phyloP scores from a whole-genome alignment of 2,329 filamentous ascomycete genomes.

The Aspergillus sp. region DNA sequence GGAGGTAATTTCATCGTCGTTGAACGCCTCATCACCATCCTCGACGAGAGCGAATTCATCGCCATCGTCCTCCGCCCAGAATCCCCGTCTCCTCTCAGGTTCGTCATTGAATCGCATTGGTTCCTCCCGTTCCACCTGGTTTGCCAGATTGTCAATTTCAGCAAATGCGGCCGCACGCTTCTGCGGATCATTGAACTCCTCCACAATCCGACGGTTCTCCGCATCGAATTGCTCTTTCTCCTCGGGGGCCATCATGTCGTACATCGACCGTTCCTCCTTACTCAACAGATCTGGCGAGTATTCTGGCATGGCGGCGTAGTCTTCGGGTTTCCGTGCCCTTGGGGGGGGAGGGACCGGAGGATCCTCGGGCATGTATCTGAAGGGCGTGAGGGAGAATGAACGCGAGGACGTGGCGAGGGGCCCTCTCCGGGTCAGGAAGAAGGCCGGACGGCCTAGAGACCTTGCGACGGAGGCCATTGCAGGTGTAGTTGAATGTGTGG shows the following conservation, averaged over 20 bases:
- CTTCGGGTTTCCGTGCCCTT: constrained; percentile 21
- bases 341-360: constrained; percentile 23
- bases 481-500: constrained; percentile 10
- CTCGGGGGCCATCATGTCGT: constrained; percentile 32
- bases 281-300: constrained; percentile 31
- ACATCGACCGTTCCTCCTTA: constrained; percentile 30
- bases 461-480: constrained; percentile 36
- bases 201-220: constrained; percentile 29
- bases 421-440: constrained; percentile 26
- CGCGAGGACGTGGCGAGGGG: constrained; percentile 19
- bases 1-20: constrained; percentile 76
- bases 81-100: constrained; percentile 22
- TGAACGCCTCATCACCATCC: constrained; percentile 49
- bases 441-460: constrained; percentile 32
- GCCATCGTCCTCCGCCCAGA: constrained; percentile 40
- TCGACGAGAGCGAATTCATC: constrained; percentile 42
- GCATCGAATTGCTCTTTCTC: constrained; percentile 31
- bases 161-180: constrained; percentile 22
- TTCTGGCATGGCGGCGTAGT: constrained; percentile 25
- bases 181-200: constrained; percentile 31
- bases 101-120: constrained; percentile 25
- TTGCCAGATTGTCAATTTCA: constrained; percentile 26
- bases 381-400: constrained; percentile 29
- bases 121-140: constrained; percentile 25
- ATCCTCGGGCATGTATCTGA: constrained; percentile 28